phyloP scores from a whole-genome alignment of 2,329 filamentous ascomycete species.

The Cladobotryum mycophilum region DNA sequence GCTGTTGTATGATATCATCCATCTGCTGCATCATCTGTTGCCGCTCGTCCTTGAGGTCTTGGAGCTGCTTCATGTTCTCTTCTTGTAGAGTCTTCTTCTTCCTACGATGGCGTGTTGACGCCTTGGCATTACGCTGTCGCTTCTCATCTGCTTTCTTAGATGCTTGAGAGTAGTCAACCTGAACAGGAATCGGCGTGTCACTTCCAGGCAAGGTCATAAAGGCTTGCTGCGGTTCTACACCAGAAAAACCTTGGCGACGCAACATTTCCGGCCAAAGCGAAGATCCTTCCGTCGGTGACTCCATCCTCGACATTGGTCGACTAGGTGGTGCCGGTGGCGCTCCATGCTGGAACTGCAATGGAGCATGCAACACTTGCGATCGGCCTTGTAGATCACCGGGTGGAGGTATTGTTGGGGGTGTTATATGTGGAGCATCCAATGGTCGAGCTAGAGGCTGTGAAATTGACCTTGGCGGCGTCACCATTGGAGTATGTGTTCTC shows the following conservation, averaged over 20 bases:
- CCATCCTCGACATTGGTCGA: slow-evolving; percentile 18
- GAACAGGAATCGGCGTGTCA: slow-evolving; percentile 47
- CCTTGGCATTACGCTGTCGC: slow-evolving; percentile 75
- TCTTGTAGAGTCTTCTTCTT: slow-evolving; percentile 77
- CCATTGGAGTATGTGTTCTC: slow-evolving; percentile 16
- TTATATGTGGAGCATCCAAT: slow-evolving; percentile 19
- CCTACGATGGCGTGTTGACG: slow-evolving; percentile 74
- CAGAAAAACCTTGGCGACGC: slow-evolving; percentile 24
- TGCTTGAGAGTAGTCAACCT: slow-evolving; percentile 73
- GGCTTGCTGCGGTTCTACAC: slow-evolving; percentile 31
- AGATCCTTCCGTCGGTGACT: slow-evolving; percentile 17
- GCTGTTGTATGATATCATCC: slow-evolving; percentile 52
- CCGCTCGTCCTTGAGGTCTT: slow-evolving; percentile 61
- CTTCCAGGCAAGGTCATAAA: slow-evolving; percentile 33
- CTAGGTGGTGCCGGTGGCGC: slow-evolving; percentile 15
- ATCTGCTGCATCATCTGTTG: slow-evolving; percentile 55
- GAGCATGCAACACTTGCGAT: slow-evolving; percentile 13
- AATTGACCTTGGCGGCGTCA: slow-evolving; percentile 26
- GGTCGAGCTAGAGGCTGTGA: slow-evolving; percentile 29
- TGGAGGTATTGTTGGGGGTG: slow-evolving; percentile 17
- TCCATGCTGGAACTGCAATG: slow-evolving; percentile 19
- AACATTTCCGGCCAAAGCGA: slow-evolving; percentile 28
- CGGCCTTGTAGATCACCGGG: slow-evolving; percentile 17
- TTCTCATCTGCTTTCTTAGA: slow-evolving; percentile 82
- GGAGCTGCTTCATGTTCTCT: slow-evolving; percentile 62